Conservation (phyloP, 768 basidiomycete genomes). For the Cubamyces lactineus region DNA sequence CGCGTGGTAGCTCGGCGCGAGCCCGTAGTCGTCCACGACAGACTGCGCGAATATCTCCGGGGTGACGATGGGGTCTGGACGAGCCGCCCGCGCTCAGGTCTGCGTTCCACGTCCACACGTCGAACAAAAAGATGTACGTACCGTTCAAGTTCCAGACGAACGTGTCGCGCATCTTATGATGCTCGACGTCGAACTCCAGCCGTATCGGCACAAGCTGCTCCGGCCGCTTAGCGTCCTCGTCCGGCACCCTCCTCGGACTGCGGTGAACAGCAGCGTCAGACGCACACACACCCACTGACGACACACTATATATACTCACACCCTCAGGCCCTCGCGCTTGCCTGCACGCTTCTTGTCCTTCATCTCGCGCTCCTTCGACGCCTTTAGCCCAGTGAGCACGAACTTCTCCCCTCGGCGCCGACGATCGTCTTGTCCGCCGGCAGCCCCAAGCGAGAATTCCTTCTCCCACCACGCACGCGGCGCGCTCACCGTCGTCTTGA, state of each 20-base stretch:
- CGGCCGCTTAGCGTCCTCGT: slow-evolving; percentile 58
- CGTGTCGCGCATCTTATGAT: slow-evolving; percentile 91
- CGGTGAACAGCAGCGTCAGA: slow-evolving; percentile 4
- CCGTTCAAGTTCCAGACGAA: slow-evolving; percentile 98
- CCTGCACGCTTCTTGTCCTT: slow-evolving; percentile 53
- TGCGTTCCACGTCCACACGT: background rate
- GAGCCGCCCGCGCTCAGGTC: background rate
- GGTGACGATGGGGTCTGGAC: slow-evolving; percentile 81
- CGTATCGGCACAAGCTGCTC: slow-evolving; percentile 93
- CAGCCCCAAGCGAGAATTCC: slow-evolving; percentile 40
- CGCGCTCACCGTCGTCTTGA: slow-evolving; percentile 46
- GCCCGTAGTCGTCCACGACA: slow-evolving; percentile 87
- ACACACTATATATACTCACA: slow-evolving; percentile 52
- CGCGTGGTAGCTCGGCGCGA: slow-evolving; percentile 64
- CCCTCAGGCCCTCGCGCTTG: slow-evolving; percentile 68
- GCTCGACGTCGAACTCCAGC: slow-evolving; percentile 95
- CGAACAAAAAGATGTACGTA: slow-evolving; percentile 39
- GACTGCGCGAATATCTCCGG: slow-evolving; percentile 90
- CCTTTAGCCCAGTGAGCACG: slow-evolving; percentile 33
- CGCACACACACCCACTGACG: background rate
- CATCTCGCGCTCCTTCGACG: slow-evolving; percentile 44
- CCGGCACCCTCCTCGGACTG: slow-evolving; percentile 63
- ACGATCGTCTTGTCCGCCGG: slow-evolving; percentile 40
- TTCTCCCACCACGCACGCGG: slow-evolving; percentile 67
- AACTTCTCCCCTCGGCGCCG: slow-evolving; percentile 47